Conservation (phyloP, 768 basidiomycete genomes). For the Crassisporium funariophilum region DNA sequence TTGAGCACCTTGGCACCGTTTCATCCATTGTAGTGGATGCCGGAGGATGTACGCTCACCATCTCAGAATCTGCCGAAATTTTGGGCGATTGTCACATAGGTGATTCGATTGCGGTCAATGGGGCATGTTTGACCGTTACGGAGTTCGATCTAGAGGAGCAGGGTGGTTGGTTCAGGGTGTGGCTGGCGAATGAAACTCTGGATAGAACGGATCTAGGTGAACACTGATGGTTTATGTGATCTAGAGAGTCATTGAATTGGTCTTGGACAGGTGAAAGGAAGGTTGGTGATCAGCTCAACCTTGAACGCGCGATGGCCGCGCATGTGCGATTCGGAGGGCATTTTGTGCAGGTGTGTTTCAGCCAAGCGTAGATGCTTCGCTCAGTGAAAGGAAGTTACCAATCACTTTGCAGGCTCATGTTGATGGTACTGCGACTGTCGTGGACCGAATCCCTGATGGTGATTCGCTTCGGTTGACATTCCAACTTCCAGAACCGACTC, state of each 20-base stretch:
- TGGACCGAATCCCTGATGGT: constrained; percentile 69
- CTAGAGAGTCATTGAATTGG: constrained; percentile 9
- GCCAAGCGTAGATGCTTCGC: background rate
- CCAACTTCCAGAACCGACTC: constrained; percentile 64
- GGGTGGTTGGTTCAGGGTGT: constrained; percentile 89
- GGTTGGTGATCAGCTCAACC: constrained; percentile 81
- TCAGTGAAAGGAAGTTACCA: constrained; percentile 11
- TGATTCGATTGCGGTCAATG: constrained; percentile 92
- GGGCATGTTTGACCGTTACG: constrained; percentile 89
- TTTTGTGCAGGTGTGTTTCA: constrained; percentile 92
- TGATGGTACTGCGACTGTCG: constrained; percentile 82
- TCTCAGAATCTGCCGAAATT: constrained; percentile 70
- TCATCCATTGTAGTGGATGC: constrained; percentile 60
- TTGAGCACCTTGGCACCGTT: constrained; percentile 88
- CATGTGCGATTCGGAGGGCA: constrained; percentile 95
- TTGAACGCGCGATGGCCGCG: constrained; percentile 93
- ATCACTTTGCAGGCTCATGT: constrained; percentile 75
- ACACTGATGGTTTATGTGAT: constrained; percentile 3
- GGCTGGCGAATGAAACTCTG: constrained; percentile 95
- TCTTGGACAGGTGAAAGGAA: constrained; percentile 70
- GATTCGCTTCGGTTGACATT: constrained; percentile 88
- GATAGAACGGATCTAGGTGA: constrained; percentile 87
- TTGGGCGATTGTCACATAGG: constrained; percentile 89
- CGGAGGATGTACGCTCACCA: constrained; percentile 82
- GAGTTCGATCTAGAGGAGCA: constrained; percentile 64